A percentile compares a stretch with the other conserved stretches of the same genome.
phyloP scores from a whole-genome alignment of 2,329 filamentous ascomycete genomes.

The Colletotrichum incanum region DNA sequence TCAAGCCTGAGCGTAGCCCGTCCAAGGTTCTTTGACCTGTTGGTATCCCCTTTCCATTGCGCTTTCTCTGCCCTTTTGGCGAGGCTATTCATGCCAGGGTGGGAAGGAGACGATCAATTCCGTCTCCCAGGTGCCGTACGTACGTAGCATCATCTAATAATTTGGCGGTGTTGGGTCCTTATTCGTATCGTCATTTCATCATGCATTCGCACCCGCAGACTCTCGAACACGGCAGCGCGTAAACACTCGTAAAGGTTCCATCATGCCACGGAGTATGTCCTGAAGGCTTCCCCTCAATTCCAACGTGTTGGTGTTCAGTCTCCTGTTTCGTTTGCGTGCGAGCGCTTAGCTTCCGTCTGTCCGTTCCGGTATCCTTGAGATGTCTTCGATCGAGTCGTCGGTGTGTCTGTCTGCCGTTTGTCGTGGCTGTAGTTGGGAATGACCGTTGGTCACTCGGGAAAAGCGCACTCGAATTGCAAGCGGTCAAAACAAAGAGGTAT shows the following conservation, averaged over 20 bases:
- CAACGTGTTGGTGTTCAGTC: no score
- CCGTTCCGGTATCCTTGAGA: neutral
- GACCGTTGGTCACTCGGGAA: neutral
- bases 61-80: neutral
- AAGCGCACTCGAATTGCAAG: neutral
- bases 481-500: conserved; percentile 1
- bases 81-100: no score
- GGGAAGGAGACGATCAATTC: accelerated
- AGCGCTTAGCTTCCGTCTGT: no score
- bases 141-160: neutral
- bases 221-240: no score
- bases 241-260: neutral
- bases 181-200: neutral
- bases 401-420: neutral
- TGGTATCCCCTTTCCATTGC: neutral
- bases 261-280: no score
- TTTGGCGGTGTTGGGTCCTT: neutral
- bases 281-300: neutral
- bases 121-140: no score
- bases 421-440: neutral
- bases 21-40: no score
- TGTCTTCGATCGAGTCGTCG: neutral
- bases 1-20: no score
- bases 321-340: neutral
- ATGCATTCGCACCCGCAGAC: no score